Evolutionary conservation across 2,329 filamentous ascomycete genomes (phyloP).

Genomic region (Ophiostoma sp.): DNA sequence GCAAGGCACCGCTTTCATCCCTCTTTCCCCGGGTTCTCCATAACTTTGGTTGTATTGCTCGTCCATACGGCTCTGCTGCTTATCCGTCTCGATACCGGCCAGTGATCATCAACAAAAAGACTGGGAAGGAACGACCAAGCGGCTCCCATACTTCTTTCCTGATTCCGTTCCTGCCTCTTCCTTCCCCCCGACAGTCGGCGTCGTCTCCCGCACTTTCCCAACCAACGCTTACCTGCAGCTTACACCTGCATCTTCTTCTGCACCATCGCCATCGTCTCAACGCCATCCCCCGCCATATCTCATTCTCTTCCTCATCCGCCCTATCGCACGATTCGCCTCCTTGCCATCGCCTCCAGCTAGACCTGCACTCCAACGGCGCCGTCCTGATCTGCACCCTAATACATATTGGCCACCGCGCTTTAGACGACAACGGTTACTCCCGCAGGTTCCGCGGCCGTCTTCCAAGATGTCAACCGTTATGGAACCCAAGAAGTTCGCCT

Average conservation of each 20-base stretch:
- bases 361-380: not conserved
- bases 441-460: conserved; percentile 5
- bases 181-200: not conserved
- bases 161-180: conserved; percentile 6
- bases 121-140: conserved; percentile 17
- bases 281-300: not conserved
- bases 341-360: not conserved
- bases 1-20: conserved; percentile 10
- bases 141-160: conserved; percentile 6
- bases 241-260: conserved; percentile 6
- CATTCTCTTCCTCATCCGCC: not conserved
- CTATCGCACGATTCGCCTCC: not conserved
- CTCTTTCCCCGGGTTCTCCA: conserved; percentile 7
- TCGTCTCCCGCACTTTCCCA: not conserved
- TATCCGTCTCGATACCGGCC: conserved; percentile 14
- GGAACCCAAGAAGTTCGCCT: conserved; percentile 27
- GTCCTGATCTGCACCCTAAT: too few relatives aligned
- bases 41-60: conserved; percentile 5
- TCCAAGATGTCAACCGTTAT: conserved; percentile 22
- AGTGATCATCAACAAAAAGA: conserved; percentile 21
- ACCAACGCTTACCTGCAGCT: not conserved
- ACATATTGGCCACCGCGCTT: conserved; percentile 9
- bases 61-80: conserved; percentile 5
- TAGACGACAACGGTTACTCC: conserved; percentile 9
- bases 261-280: not conserved